Percentiles rank a stretch among this genome's conserved stretches.
Evolutionary conservation across 129 eudicot species (phyloP).

Genomic region (Tanacetum coccineum): DNA sequence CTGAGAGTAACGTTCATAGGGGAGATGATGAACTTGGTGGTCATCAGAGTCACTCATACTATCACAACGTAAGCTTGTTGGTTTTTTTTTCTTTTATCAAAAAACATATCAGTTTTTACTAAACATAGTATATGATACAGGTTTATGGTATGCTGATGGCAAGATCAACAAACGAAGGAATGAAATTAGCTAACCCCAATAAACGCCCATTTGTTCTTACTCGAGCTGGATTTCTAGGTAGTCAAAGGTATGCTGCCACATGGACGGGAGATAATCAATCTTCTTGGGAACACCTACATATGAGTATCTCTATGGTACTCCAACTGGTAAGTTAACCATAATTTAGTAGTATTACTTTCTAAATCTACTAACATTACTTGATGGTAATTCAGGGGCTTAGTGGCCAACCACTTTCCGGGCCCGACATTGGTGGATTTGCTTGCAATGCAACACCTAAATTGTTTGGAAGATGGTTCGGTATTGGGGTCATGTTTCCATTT

Average conservation of each 20-base stretch:
- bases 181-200: slow-evolving; percentile 60
- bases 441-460: slow-evolving; percentile 92
- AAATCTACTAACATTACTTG: too few species aligned
- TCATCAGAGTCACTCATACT: slow-evolving; percentile 70
- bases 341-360: too few species aligned
- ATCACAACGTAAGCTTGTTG: slow-evolving; percentile 68
- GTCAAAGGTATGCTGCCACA: slow-evolving; percentile 95
- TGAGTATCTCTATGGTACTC: slow-evolving; percentile 94
- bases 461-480: slow-evolving; percentile 96
- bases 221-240: slow-evolving; percentile 92
- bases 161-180: slow-evolving; percentile 84
- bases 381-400: slow-evolving; percentile 63
- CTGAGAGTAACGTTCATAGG: slow-evolving; percentile 80
- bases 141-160: slow-evolving; percentile 98
- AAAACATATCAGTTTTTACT: neutral
- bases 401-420: slow-evolving; percentile 97
- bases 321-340: slow-evolving; percentile 63
- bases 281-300: slow-evolving; percentile 96
- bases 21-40: slow-evolving; percentile 95
- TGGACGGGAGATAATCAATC: slow-evolving; percentile 98
- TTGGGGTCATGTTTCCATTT: slow-evolving; percentile 88
- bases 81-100: slow-evolving; percentile 5
- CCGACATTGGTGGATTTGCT: slow-evolving; percentile 97
- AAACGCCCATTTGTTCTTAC: slow-evolving; percentile 95
- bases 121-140: slow-evolving; percentile 28